Percentiles rank a stretch among this genome's conserved stretches.
phyloP scores from a whole-genome alignment of 345 rosid genomes.

The Tarenaya hassleriana region DNA sequence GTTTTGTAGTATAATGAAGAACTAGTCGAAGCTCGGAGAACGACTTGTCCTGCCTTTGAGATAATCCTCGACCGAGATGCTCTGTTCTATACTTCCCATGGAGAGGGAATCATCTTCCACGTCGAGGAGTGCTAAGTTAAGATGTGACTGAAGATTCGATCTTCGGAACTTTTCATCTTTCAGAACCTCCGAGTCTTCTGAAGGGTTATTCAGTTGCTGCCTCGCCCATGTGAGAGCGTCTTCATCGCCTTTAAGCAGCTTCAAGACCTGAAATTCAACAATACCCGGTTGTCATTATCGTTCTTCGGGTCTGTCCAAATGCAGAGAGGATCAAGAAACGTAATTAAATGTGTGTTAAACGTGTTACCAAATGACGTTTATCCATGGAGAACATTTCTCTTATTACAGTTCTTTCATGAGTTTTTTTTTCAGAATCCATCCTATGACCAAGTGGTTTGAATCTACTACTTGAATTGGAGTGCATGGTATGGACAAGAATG shows the following conservation, averaged over 20 bases:
- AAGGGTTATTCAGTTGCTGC: slow-evolving; percentile 35
- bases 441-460: too few species aligned
- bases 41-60: slow-evolving; percentile 80
- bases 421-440: too few species aligned
- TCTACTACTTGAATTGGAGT: too few species aligned
- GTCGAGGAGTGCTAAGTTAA: slow-evolving; percentile 69
- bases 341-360: too few species aligned
- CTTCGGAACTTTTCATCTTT: slow-evolving; percentile 42
- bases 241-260: slow-evolving; percentile 66
- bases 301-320: too few species aligned
- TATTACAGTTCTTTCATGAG: too few species aligned
- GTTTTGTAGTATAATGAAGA: slow-evolving; percentile 7
- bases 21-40: slow-evolving; percentile 73
- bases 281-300: not conserved
- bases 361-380: too few species aligned
- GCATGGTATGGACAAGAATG: too few species aligned
- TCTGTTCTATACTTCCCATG: slow-evolving; percentile 49
- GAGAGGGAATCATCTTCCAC: slow-evolving; percentile 66
- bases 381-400: too few species aligned
- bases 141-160: slow-evolving; percentile 75
- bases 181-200: slow-evolving; percentile 37
- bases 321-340: too few species aligned
- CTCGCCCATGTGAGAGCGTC: slow-evolving; percentile 53
- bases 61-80: slow-evolving; percentile 68
- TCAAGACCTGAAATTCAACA: slow-evolving; percentile 43